phyloP scores from a whole-genome alignment of 225 moss, liverwort and hornwort genomes.

The Neckera pumila region DNA sequence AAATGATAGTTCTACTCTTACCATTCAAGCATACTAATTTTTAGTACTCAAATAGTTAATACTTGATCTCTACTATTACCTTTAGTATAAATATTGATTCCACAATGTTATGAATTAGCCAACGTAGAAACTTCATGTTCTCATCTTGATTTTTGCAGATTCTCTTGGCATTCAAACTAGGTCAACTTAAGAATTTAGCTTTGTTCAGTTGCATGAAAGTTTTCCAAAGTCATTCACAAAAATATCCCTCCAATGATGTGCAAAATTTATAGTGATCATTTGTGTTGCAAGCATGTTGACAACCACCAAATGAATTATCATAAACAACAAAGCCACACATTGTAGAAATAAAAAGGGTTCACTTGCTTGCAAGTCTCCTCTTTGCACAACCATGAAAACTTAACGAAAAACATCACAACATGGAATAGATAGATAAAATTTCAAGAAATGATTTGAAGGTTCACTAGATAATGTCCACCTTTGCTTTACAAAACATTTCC shows the following conservation, averaged over 20 bases:
- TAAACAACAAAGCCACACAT: background rate
- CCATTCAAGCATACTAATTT: accelerated
- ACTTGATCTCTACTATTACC: no score
- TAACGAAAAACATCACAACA: background rate
- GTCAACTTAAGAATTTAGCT: background rate
- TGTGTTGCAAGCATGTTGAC: background rate
- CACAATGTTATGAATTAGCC: accelerated
- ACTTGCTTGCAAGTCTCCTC: background rate
- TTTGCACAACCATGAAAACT: background rate
- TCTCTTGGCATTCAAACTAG: background rate
- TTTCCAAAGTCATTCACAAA: background rate
- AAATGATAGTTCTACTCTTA: background rate
- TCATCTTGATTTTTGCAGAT: background rate
- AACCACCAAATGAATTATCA: background rate
- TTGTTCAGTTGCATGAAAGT: accelerated
- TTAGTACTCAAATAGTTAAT: accelerated
- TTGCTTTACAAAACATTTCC: background rate
- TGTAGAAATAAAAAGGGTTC: background rate
- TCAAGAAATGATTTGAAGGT: no score
- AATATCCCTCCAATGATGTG: background rate
- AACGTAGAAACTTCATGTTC: background rate
- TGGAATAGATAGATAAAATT: no score
- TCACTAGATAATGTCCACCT: background rate
- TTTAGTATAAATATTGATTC: no score
- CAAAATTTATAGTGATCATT: background rate